Conservation (phyloP, 1,284 basidiomycete genomes). For the Vanrija humicola region DNA sequence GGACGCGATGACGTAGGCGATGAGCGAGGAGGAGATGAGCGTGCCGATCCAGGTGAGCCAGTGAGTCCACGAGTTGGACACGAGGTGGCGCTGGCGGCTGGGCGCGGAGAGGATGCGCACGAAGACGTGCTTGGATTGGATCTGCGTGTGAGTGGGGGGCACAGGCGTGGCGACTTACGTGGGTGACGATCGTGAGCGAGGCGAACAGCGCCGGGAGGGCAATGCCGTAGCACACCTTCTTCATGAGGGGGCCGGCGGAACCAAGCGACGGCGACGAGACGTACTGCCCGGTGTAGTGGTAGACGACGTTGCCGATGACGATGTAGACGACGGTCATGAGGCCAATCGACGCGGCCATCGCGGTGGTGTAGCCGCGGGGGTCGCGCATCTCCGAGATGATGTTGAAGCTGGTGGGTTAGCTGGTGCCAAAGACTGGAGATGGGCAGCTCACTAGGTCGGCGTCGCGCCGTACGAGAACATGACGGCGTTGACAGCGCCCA, state of each 20-base stretch:
- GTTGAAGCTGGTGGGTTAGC: constrained; percentile 17
- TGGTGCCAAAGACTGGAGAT: too few relatives aligned
- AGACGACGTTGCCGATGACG: constrained; percentile 24
- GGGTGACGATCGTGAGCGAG: constrained; percentile 23
- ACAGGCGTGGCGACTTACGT: constrained; percentile 26
- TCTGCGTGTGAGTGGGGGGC: constrained; percentile 36
- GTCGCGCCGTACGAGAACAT: constrained; percentile 39
- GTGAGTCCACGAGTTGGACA: constrained; percentile 25
- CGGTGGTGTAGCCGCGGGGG: constrained; percentile 28
- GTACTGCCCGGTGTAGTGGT: constrained; percentile 43
- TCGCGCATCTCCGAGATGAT: constrained; percentile 33
- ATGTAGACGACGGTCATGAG: constrained; percentile 40
- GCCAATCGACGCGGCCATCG: constrained; percentile 31
- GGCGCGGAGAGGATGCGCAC: constrained; percentile 30
- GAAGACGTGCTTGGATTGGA: constrained; percentile 38
- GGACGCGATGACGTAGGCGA: constrained; percentile 35
- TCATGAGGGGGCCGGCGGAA: constrained; percentile 41
- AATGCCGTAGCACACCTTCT: constrained; percentile 47
- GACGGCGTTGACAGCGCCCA: constrained; percentile 42
- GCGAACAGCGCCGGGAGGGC: constrained; percentile 40
- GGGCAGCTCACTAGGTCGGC: constrained; percentile 6
- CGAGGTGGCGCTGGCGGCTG: constrained; percentile 43
- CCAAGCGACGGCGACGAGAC: constrained; percentile 45
- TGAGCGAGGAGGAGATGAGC: constrained; percentile 15
- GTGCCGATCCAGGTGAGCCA: constrained; percentile 34